These are phyloP conservation scores for Russula vinacea DNA, from an alignment of 768 basidiomycete genomes.

Conservation along the genomic window DNA sequence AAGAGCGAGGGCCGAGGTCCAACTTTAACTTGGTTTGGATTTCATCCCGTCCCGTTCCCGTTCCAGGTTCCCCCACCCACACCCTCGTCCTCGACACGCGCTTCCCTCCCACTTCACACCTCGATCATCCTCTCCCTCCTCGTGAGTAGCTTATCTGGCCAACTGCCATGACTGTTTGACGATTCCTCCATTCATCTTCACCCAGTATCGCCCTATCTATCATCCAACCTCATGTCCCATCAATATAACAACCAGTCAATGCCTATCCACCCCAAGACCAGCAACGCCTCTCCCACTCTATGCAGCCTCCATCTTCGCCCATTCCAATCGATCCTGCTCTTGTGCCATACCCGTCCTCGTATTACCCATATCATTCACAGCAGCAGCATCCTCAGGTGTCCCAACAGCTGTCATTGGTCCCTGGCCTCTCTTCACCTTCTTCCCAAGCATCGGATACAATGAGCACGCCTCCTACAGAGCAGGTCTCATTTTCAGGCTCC, in stretches of 20 bases:
- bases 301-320: slow-evolving; percentile 57
- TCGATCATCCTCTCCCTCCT: neutral
- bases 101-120: too few relatives aligned
- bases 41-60: neutral
- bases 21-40: neutral
- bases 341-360: slow-evolving; percentile 58
- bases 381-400: slow-evolving; percentile 48
- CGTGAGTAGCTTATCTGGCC: slow-evolving; percentile 1
- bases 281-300: slow-evolving; percentile 38
- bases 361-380: slow-evolving; percentile 53
- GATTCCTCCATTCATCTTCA: slow-evolving; percentile 20
- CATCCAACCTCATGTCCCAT: slow-evolving; percentile 33
- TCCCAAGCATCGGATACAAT: slow-evolving; percentile 76
- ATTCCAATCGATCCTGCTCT: slow-evolving; percentile 70
- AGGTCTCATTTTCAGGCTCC: slow-evolving; percentile 46
- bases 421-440: slow-evolving; percentile 71
- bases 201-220: slow-evolving; percentile 36
- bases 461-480: slow-evolving; percentile 69
- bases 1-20: neutral
- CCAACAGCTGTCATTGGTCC: slow-evolving; percentile 50
- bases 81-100: neutral
- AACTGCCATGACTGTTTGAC: slow-evolving; percentile 18
- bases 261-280: slow-evolving; percentile 43
- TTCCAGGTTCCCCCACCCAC: neutral
- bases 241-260: slow-evolving; percentile 38